Evolutionary conservation across 2,329 filamentous ascomycete genomes (phyloP), one percentile per base, ranked within the genome.

Genomic region (Fusarium tricinctum): DNA sequence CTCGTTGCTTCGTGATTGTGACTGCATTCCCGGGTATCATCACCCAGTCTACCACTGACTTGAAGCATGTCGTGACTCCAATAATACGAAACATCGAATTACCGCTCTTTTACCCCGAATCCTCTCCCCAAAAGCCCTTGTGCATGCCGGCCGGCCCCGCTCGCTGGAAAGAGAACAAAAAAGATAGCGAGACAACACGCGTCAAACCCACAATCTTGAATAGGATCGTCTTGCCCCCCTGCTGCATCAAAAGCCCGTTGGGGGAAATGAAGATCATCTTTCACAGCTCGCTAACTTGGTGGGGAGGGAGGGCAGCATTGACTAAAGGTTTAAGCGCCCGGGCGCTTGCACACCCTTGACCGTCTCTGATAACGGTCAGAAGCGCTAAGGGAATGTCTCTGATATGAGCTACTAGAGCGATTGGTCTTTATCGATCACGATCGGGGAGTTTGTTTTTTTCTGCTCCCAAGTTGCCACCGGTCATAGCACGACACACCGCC

Each of bases 261-360:
- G 66, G 49, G 69, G 58, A 71, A 72, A 72, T 71, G 69, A 71
- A 70, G 69, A 72, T 71, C 69, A 71, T 71, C 70, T 71, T 54
- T 26, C 60, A 46, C 62, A 63, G 30, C 15, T 52, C 32, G 20
- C 40, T 54, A 54, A 49, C 44, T 32, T 19, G 39, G 47, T 56
- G 45, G 56, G 40, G 46, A 50, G 23, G 17, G n/a, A 30, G 38
- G n/a, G 35, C 35, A 38, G 33, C 33, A 38, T 10, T 38, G 35
- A 30, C n/a, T 10, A 49, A 49, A 51, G 23, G 5, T 23, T 46
- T 67, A 68, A 64, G 58, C 64, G 64, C 64, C 60, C 63, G 32
- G 63, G 64, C 63, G 63, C 63, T 67, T 62, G 58, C 47, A 63
- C 46, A 39, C 46, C 42, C 35, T 38, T 20, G 39, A 50, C 45